Evolutionary conservation across 2,329 filamentous ascomycete species (phyloP).

Genomic region (Alternaria novae-zelandiae): DNA sequence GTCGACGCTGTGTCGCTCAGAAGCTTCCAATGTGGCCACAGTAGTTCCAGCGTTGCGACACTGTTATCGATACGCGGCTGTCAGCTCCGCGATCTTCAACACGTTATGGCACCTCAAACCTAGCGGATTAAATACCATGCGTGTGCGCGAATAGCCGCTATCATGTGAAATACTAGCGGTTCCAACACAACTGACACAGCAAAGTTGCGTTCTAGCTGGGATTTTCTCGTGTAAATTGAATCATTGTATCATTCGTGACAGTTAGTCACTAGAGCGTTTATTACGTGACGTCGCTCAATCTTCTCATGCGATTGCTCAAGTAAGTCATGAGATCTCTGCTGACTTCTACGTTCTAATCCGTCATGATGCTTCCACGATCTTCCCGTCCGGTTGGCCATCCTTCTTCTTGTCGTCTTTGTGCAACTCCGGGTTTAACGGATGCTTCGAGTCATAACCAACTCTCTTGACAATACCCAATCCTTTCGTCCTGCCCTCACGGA

Average conservation of each 20-base stretch:
- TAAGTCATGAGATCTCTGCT: background rate
- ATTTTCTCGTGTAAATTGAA: background rate
- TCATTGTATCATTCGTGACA: background rate
- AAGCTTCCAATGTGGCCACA: background rate
- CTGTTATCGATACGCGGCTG: background rate
- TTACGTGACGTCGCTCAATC: background rate
- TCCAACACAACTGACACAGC: background rate
- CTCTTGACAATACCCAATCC: conserved; percentile 93
- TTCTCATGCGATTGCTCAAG: background rate
- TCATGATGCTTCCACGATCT: background rate
- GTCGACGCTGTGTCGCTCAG: background rate
- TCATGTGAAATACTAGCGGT: background rate
- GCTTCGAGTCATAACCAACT: conserved; percentile 78
- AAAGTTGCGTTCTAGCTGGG: background rate
- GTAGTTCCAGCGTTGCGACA: background rate
- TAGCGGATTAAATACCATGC: background rate
- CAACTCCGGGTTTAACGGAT: conserved; percentile 50
- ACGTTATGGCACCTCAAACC: background rate
- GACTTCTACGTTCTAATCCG: background rate
- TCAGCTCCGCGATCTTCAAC: background rate
- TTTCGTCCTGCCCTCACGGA: conserved; percentile 94
- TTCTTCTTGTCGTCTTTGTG: conserved; percentile 30
- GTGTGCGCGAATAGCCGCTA: background rate
- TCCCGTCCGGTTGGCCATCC: background rate
- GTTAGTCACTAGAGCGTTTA: background rate